phyloP scores from a whole-genome alignment of 345 rosid genomes.

The Raphanus sativus region DNA sequence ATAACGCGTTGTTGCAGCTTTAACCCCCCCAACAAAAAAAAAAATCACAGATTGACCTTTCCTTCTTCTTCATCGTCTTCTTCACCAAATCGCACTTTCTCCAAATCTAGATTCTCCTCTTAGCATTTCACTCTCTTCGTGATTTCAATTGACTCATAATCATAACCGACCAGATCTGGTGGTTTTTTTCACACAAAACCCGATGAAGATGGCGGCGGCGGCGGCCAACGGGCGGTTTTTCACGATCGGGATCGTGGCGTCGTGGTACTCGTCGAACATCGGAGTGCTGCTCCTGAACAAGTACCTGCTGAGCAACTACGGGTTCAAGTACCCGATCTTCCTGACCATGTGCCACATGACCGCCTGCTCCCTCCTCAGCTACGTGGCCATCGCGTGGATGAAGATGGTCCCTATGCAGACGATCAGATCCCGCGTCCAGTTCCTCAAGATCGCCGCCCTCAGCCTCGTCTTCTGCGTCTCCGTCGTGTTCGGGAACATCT shows the following conservation, averaged over 20 bases:
- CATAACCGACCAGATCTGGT: slow-evolving; percentile 7
- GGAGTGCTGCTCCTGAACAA: slow-evolving; percentile 92
- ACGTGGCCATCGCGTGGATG: slow-evolving; percentile 92
- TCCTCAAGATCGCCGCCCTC: slow-evolving; percentile 84
- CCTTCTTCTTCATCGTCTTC: too few relatives aligned
- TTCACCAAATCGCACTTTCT: not conserved
- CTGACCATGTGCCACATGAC: slow-evolving; percentile 99
- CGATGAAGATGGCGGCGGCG: slow-evolving; percentile 53
- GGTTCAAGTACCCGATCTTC: slow-evolving; percentile 98
- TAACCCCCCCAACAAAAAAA: too few relatives aligned
- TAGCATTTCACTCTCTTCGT: too few relatives aligned
- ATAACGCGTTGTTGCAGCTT: too few relatives aligned
- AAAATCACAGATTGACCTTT: too few relatives aligned
- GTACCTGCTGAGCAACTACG: slow-evolving; percentile 87
- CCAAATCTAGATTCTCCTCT: not conserved
- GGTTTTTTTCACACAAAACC: not conserved
- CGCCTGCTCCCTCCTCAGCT: slow-evolving; percentile 89
- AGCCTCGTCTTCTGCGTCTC: slow-evolving; percentile 93
- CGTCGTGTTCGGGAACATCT: slow-evolving; percentile 90
- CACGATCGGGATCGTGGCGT: slow-evolving; percentile 80
- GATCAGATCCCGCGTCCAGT: slow-evolving; percentile 83
- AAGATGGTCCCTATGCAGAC: slow-evolving; percentile 99
- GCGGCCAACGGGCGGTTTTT: slow-evolving; percentile 50
- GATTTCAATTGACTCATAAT: too few relatives aligned
- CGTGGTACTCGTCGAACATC: slow-evolving; percentile 97